Percentiles rank a stretch among this genome's conserved stretches.
phyloP scores from a whole-genome alignment of 2,329 filamentous ascomycete genomes.

The Trichophyton rubrum region DNA sequence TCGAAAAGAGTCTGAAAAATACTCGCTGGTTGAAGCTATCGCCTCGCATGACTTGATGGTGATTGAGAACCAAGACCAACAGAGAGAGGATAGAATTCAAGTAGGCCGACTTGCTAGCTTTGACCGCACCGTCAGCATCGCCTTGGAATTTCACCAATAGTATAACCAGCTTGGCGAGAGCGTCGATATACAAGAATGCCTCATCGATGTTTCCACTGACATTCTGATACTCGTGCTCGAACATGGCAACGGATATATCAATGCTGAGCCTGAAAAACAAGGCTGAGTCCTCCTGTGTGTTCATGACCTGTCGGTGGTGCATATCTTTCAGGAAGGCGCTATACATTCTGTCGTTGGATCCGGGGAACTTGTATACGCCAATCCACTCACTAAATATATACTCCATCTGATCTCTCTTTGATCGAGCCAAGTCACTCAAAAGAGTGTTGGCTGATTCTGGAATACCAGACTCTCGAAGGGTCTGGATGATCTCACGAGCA shows the following conservation, averaged over 20 bases:
- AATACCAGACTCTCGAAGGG: slow-evolving; percentile 44
- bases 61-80: slow-evolving; percentile 67
- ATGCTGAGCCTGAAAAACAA: slow-evolving; percentile 70
- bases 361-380: slow-evolving; percentile 63
- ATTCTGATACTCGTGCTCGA: slow-evolving; percentile 56
- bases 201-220: slow-evolving; percentile 49
- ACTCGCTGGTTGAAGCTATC: slow-evolving; percentile 77
- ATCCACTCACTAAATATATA: slow-evolving; percentile 97
- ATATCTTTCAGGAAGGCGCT: slow-evolving; percentile 74
- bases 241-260: slow-evolving; percentile 64
- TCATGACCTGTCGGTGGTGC: slow-evolving; percentile 59
- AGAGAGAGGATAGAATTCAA: slow-evolving; percentile 67
- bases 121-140: slow-evolving; percentile 46
- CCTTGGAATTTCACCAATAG: slow-evolving; percentile 61
- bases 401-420: slow-evolving; percentile 71
- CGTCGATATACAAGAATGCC: slow-evolving; percentile 58
- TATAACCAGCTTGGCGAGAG: slow-evolving; percentile 67
- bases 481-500: slow-evolving; percentile 59
- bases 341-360: slow-evolving; percentile 58
- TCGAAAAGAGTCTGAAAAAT: slow-evolving; percentile 81
- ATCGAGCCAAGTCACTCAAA: slow-evolving; percentile 44
- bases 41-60: slow-evolving; percentile 68
- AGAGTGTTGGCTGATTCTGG: slow-evolving; percentile 44
- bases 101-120: slow-evolving; percentile 54
- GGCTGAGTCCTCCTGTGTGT: slow-evolving; percentile 61